Evolutionary conservation across 169 alveolate genomes (phyloP).

Genomic region (Plasmodium malariae): DNA sequence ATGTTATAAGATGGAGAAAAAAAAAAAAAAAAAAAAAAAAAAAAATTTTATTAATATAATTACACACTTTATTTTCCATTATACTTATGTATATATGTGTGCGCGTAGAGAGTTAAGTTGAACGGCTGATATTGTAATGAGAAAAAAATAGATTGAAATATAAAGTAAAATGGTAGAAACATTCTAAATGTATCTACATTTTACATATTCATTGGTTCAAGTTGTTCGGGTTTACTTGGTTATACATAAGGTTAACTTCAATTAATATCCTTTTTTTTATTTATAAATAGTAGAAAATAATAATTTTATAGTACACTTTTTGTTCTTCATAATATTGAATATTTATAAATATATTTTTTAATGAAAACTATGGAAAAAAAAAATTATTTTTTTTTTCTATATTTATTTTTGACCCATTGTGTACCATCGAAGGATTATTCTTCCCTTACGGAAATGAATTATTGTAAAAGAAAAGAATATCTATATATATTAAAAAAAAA

Average conservation of each 20-base stretch:
- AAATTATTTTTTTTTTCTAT: neutral
- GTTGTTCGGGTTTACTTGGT: neutral
- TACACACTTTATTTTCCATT: neutral
- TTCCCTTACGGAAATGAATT: neutral
- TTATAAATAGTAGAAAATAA: neutral
- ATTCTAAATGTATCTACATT: neutral
- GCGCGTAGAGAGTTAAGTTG: neutral
- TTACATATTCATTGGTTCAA: neutral
- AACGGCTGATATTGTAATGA: neutral
- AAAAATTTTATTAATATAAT: too few species aligned
- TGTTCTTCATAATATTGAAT: neutral
- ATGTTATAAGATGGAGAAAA: too few species aligned
- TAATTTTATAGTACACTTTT: neutral
- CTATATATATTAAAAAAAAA: too few species aligned
- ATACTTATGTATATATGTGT: neutral
- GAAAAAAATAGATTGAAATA: too few species aligned
- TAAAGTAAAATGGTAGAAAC: neutral
- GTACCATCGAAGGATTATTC: neutral
- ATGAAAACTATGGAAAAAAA: neutral
- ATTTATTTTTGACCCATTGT: neutral
- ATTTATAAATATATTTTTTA: too few species aligned
- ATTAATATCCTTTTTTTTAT: neutral
- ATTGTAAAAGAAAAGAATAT: neutral
- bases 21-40: too few species aligned
- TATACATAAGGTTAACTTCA: neutral